Evolutionary conservation across 2,329 filamentous ascomycete species (phyloP).

Genomic region (Fusarium decemcellulare): DNA sequence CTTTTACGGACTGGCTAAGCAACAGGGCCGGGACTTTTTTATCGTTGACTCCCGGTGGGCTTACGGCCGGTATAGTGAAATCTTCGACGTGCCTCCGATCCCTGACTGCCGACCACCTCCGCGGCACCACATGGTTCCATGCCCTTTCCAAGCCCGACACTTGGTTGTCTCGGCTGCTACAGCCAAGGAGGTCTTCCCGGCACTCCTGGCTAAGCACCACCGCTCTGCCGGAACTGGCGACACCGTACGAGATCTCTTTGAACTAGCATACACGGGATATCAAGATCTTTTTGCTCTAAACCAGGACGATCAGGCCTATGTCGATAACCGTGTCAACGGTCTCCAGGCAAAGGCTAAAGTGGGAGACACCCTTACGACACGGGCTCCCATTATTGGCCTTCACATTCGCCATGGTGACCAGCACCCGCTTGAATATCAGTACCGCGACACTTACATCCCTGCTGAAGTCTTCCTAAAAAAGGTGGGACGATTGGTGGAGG

Average conservation of each 20-base stretch:
- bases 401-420: constrained; percentile 87
- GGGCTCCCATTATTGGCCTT: constrained; percentile 70
- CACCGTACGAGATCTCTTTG: constrained; percentile 70
- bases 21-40: constrained; percentile 84
- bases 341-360: constrained; percentile 64
- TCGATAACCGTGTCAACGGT: constrained; percentile 69
- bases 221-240: constrained; percentile 42
- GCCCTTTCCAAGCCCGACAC: constrained; percentile 82
- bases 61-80: constrained; percentile 81
- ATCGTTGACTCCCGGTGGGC: constrained; percentile 88
- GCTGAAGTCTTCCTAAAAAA: constrained; percentile 75
- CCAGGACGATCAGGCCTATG: constrained; percentile 75
- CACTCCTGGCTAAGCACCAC: constrained; percentile 57
- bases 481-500: constrained; percentile 69
- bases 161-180: constrained; percentile 81
- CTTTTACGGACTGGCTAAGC: constrained; percentile 83
- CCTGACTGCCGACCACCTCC: constrained; percentile 80
- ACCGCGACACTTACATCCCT: constrained; percentile 83
- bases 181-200: constrained; percentile 73
- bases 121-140: constrained; percentile 83
- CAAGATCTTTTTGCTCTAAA: constrained; percentile 81
- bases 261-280: constrained; percentile 78
- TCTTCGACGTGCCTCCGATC: constrained; percentile 77
- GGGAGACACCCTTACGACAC: constrained; percentile 55
- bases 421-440: constrained; percentile 83